Percentiles rank a stretch among this genome's conserved stretches.
Conservation (phyloP, 2,329 filamentous ascomycete species). For the Phialophora expanda region DNA sequence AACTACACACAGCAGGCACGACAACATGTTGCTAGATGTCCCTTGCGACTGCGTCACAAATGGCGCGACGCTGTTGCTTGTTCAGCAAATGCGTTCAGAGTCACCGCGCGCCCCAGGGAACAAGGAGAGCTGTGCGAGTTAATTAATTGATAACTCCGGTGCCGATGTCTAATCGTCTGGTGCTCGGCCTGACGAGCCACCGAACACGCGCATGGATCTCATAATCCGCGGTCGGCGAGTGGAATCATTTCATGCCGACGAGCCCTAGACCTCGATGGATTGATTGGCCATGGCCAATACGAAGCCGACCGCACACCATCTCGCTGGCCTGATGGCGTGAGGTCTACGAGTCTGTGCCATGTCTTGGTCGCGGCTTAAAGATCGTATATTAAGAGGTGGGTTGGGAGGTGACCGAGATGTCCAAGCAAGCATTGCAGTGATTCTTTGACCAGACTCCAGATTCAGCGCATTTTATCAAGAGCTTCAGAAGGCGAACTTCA, state of each 20-base stretch:
- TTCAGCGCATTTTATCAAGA: too few relatives aligned
- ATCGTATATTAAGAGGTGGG: not conserved
- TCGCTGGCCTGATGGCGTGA: not conserved
- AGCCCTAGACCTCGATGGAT: not conserved
- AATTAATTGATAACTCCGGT: not conserved
- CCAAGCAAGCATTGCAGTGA: too few relatives aligned
- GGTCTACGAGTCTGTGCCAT: not conserved
- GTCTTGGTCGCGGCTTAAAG: not conserved
- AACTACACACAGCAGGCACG: not conserved
- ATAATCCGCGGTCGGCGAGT: not conserved
- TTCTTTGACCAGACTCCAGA: too few relatives aligned
- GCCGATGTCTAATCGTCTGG: not conserved
- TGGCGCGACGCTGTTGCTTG: too few relatives aligned
- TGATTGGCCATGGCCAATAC: not conserved
- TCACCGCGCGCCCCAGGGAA: too few relatives aligned
- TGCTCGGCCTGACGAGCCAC: not conserved
- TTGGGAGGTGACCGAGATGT: not conserved
- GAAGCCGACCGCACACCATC: not conserved
- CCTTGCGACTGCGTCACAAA: too few relatives aligned
- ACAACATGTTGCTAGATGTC: not conserved
- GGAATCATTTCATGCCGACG: not conserved
- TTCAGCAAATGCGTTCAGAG: not conserved
- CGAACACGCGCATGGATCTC: not conserved
- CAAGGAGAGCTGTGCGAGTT: not conserved
- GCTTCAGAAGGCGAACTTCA: too few relatives aligned